A percentile compares a stretch with the other conserved stretches of the same genome.
These are phyloP conservation scores for Vitellaria paradoxa DNA, from an alignment of 179 eudicot species.

Conservation along the genomic window DNA sequence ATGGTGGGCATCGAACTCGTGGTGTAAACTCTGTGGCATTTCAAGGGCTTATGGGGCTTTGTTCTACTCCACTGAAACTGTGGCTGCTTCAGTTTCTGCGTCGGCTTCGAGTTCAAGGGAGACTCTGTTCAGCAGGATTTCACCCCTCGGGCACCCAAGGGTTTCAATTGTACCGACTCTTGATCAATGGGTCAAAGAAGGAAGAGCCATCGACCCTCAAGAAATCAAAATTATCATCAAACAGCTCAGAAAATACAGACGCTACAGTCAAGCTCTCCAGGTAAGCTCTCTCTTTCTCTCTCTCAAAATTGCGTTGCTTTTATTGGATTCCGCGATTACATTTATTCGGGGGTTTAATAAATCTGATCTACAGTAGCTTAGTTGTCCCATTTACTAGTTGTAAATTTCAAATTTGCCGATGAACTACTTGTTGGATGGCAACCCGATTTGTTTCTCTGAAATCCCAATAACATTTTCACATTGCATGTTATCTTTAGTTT, in stretches of 20 bases:
- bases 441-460: too few species aligned
- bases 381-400: too few species aligned
- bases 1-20: neutral
- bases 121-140: constrained; percentile 23
- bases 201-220: neutral
- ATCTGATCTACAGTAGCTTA: too few species aligned
- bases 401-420: too few species aligned
- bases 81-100: neutral
- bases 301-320: neutral
- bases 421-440: too few species aligned
- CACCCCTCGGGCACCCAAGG: neutral
- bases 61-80: constrained; percentile 2
- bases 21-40: neutral
- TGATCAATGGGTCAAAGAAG: constrained; percentile 34
- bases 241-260: constrained; percentile 21
- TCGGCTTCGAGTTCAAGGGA: constrained; percentile 19
- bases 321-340: neutral
- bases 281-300: constrained; percentile 17
- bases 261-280: constrained; percentile 38
- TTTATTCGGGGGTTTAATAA: neutral
- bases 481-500: too few species aligned
- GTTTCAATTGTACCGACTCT: constrained; percentile 25
- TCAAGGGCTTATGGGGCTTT: neutral
- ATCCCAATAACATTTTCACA: too few species aligned
- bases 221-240: constrained; percentile 21